phyloP scores from a whole-genome alignment of 164 flowering plant genomes.

The Stephania japonica region DNA sequence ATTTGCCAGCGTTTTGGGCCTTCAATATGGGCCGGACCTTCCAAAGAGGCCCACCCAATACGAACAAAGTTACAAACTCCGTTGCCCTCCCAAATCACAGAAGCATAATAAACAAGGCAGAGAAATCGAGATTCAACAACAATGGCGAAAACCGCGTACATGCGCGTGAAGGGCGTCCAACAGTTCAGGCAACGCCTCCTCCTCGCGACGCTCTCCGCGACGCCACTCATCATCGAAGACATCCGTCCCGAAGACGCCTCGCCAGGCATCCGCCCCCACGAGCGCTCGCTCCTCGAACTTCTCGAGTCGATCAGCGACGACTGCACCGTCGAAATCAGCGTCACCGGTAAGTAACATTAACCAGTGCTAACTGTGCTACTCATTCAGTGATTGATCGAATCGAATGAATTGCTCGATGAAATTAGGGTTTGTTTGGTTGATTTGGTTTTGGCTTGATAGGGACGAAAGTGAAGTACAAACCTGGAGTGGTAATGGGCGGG shows the following conservation, averaged over 20 bases:
- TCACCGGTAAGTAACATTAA: constrained; percentile 48
- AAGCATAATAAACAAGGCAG: background rate
- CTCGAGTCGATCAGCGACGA: constrained; percentile 68
- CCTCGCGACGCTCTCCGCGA: constrained; percentile 64
- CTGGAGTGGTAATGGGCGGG: constrained; percentile 85
- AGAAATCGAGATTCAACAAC: background rate
- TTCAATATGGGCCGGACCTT: background rate
- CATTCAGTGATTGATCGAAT: too few species aligned
- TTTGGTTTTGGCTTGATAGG: constrained; percentile 28
- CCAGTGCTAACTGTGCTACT: too few species aligned
- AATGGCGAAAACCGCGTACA: constrained; percentile 63
- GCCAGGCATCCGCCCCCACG: constrained; percentile 82
- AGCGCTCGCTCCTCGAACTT: constrained; percentile 67
- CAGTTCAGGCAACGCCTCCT: constrained; percentile 58
- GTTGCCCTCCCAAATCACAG: too few species aligned
- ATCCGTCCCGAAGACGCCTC: constrained; percentile 61
- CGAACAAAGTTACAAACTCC: too few species aligned
- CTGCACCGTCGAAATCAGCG: constrained; percentile 70
- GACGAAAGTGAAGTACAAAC: constrained; percentile 84
- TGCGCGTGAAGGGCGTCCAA: constrained; percentile 58
- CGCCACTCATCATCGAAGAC: constrained; percentile 58
- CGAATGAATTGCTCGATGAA: background rate
- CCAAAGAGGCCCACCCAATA: background rate
- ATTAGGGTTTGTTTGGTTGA: too few species aligned
- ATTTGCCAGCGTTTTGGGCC: too few species aligned